These are phyloP conservation scores for Populus pruinosa DNA, from an alignment of 345 rosid species.

Conservation along the genomic window DNA sequence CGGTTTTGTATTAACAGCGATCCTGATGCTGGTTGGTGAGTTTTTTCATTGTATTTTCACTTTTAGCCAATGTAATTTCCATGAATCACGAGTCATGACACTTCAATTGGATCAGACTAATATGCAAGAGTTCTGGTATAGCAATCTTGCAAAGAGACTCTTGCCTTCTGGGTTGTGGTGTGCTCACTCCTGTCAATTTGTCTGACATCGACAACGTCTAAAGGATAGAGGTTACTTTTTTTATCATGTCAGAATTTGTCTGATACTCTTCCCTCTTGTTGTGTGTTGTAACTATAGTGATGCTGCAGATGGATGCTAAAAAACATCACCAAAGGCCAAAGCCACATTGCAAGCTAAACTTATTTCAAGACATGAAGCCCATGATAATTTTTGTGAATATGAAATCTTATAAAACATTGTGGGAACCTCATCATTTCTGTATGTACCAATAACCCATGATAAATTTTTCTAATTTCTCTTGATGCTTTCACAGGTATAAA, in stretches of 20 bases:
- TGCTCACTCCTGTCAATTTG: too few species aligned
- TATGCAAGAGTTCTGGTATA: too few species aligned
- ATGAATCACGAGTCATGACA: too few species aligned
- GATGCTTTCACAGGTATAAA: conserved; percentile 38
- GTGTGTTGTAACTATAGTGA: not conserved
- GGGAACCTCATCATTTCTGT: too few species aligned
- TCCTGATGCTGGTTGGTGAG: conserved; percentile 57
- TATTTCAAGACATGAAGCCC: not conserved
- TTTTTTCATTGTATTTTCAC: conserved; percentile 13
- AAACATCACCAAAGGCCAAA: not conserved
- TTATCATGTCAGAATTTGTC: not conserved
- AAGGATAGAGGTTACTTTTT: too few species aligned
- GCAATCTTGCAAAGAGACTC: too few species aligned
- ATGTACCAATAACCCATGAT: not conserved
- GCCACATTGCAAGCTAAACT: not conserved
- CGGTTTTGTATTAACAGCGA: conserved; percentile 36
- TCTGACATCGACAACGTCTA: too few species aligned
- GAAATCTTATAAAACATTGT: too few species aligned
- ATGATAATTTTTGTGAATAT: too few species aligned
- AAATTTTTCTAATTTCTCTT: not conserved
- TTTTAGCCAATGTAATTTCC: not conserved
- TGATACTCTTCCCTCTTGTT: not conserved
- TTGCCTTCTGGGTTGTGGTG: too few species aligned
- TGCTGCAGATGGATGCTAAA: not conserved
- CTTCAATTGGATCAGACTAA: too few species aligned